Evolutionary conservation across 225 moss, liverwort and hornwort species (phyloP).

Genomic region (Straminergon stramineum): DNA sequence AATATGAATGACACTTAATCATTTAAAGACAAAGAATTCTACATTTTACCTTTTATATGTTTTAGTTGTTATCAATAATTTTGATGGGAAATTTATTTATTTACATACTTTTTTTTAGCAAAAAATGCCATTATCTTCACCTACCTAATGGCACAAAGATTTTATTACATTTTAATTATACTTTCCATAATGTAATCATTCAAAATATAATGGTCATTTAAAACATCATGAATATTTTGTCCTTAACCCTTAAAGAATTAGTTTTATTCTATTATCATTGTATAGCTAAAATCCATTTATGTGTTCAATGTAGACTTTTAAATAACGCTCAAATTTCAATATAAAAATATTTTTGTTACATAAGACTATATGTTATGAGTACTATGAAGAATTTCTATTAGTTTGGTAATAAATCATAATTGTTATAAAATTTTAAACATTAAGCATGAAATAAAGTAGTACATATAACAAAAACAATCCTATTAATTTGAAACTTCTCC

Average conservation of each 20-base stretch:
- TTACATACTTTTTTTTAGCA: neutral
- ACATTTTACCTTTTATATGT: neutral
- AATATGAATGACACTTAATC: neutral
- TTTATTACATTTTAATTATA: neutral
- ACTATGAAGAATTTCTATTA: neutral
- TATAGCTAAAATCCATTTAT: neutral
- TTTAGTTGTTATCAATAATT: neutral
- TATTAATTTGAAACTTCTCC: neutral
- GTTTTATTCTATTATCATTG: neutral
- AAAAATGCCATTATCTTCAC: neutral
- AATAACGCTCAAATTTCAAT: neutral
- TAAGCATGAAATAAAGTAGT: neutral
- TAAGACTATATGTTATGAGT: neutral
- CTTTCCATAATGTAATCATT: neutral
- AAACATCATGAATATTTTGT: neutral
- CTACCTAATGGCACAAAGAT: neutral
- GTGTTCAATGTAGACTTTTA: neutral
- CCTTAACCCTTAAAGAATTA: rapidly evolving
- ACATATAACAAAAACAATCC: neutral
- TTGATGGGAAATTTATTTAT: neutral
- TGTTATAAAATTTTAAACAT: neutral
- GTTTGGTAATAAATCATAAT: neutral
- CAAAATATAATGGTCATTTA: neutral
- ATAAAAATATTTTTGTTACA: too few species aligned
- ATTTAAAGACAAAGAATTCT: neutral